Base-by-base conservation (phyloP, 2,329 filamentous ascomycete species). In the Conoideocrella luteorostrata region DNA sequence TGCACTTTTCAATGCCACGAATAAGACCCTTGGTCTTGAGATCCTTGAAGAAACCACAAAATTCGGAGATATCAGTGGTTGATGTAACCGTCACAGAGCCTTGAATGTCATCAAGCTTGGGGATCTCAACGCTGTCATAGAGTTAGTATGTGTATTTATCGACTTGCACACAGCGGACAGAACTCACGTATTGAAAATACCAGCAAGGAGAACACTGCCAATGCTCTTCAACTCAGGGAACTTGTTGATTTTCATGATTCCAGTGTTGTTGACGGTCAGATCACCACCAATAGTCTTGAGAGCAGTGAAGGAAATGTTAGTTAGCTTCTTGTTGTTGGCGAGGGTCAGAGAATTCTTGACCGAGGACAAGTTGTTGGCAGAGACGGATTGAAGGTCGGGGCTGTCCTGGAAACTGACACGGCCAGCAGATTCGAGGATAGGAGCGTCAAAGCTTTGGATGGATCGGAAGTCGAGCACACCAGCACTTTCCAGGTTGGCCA, bases 201-300 rank as follows among this genome's bases (percentile, higher is more conserved):
- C 93, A 56, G 82, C 82, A 64, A 95, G 80, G 64, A 88, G 84
- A 60, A 97, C 74, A 57, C 88, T 88, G 69, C 90, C 91, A 47
- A 96, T 79, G 44, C 71, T 77, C 60, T 77, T 61, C 22, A 98
- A 77, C 51, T 72, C 62, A 49, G 77, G 74, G 68, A 97, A 86
- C 26, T 79, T 80, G 51, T 77, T 66, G 45, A 96, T 73, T 48
- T 70, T 62, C 45, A 67, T 55, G 26, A 96, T 77, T 44, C 73
- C 71, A 48, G 88, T 87, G 82, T 97, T 96, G 80, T 95, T 95
- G 60, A 98, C 80, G 55, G 85, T 81, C 63, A 95, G 78, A 63
- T 85, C 88, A 70, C 88, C 90, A 54, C 77, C 80, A 57, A 95
- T 77, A 43, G 68, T 75, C 52, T 72, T 75, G 36, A 97, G 74